These are phyloP conservation scores for Sphenostylis stenocarpa DNA, from an alignment of 306 rosid species.

Conservation along the genomic window DNA sequence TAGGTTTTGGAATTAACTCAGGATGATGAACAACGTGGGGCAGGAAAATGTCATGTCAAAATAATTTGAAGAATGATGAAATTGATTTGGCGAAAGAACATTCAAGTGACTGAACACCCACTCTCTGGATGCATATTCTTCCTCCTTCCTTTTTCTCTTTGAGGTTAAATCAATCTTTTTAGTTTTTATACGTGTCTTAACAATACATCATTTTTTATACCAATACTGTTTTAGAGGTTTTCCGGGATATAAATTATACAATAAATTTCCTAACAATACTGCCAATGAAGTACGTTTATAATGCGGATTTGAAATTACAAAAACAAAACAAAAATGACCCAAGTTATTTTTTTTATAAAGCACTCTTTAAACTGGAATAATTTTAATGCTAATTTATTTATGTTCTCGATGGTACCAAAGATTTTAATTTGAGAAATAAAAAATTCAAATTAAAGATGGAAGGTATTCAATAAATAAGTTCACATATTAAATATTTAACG, in stretches of 20 bases:
- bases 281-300: neutral
- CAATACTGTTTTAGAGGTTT: neutral
- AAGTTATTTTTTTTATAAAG: too few relatives aligned
- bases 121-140: neutral
- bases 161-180: neutral
- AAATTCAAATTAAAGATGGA: too few relatives aligned
- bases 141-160: neutral
- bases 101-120: constrained; percentile 24
- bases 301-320: too few relatives aligned
- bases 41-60: constrained; percentile 3
- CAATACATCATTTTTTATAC: neutral
- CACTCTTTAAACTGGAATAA: too few relatives aligned
- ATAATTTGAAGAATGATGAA: constrained; percentile 1
- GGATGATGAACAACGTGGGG: constrained; percentile 16
- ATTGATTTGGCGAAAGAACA: constrained; percentile 13
- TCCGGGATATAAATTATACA: neutral
- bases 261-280: neutral
- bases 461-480: too few relatives aligned
- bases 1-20: constrained; percentile 4
- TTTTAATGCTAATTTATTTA: too few relatives aligned
- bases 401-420: too few relatives aligned
- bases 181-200: neutral
- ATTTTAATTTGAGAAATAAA: too few relatives aligned
- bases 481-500: neutral
- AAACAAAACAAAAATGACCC: too few relatives aligned